These are phyloP conservation scores for Trichoderma koningii DNA, from an alignment of 2,329 filamentous ascomycete species.

Conservation along the genomic window DNA sequence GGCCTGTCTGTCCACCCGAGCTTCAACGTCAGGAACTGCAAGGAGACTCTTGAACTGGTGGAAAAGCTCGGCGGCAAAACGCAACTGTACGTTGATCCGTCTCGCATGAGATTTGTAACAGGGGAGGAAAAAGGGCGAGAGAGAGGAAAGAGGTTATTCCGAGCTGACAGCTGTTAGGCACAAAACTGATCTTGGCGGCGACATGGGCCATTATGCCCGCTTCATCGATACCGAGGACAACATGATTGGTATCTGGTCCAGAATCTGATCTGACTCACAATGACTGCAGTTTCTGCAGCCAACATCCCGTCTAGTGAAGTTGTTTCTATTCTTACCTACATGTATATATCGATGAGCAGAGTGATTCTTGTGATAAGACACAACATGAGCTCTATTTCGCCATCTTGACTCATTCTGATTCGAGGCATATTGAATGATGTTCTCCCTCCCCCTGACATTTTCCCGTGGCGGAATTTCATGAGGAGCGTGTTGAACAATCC, in stretches of 20 bases:
- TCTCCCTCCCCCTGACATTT: not conserved
- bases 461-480: not conserved
- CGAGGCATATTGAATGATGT: not conserved
- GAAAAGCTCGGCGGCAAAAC: constrained; percentile 39
- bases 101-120: not conserved
- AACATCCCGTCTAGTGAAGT: not conserved
- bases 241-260: constrained; percentile 40
- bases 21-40: constrained; percentile 40
- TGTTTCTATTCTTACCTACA: not conserved
- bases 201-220: constrained; percentile 42
- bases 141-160: not conserved
- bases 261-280: constrained; percentile 31
- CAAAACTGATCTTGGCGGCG: constrained; percentile 41
- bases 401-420: not conserved
- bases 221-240: constrained; percentile 46
- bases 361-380: not conserved
- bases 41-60: constrained; percentile 37
- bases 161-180: constrained; percentile 33
- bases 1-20: constrained; percentile 40
- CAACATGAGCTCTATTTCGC: not conserved
- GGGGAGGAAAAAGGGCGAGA: not conserved
- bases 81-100: constrained; percentile 38
- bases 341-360: not conserved
- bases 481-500: not conserved
- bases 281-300: not conserved